Percentiles rank a stretch among this genome's conserved stretches.
Conservation (phyloP, 2,329 filamentous ascomycete genomes). For the Microsporum canis region DNA sequence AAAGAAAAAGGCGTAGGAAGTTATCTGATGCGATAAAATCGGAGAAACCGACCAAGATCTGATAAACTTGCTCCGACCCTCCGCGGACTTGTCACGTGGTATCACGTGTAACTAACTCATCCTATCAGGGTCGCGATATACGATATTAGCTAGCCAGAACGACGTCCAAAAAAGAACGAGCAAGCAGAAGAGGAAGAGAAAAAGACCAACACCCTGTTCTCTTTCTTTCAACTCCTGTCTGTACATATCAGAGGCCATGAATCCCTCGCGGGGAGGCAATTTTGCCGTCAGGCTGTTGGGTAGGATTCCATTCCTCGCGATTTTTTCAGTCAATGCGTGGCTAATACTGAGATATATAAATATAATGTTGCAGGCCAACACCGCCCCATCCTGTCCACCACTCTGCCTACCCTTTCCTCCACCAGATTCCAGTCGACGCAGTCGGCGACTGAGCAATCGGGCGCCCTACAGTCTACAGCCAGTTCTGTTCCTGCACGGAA, state of each 20-base stretch:
- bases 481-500: constrained; percentile 24
- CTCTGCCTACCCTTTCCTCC: not conserved
- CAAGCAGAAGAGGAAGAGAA: not conserved
- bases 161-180: not conserved
- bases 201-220: not conserved
- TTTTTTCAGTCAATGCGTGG: not conserved
- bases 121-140: constrained; percentile 1
- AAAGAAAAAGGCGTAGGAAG: not conserved
- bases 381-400: constrained; percentile 3
- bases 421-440: constrained; percentile 3
- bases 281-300: constrained; percentile 4
- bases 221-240: not conserved
- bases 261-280: not conserved
- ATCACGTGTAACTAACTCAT: not conserved
- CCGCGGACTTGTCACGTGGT: not conserved
- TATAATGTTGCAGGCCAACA: not conserved
- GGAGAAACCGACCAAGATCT: not conserved
- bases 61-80: not conserved
- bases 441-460: not conserved
- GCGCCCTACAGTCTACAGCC: constrained; percentile 2
- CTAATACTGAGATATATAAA: not conserved
- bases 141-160: not conserved
- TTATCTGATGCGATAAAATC: not conserved
- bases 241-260: not conserved
- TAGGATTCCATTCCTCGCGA: not conserved